Evolutionary conservation across 2,329 filamentous ascomycete genomes (phyloP).

Genomic region (Cladorrhinum sp.): DNA sequence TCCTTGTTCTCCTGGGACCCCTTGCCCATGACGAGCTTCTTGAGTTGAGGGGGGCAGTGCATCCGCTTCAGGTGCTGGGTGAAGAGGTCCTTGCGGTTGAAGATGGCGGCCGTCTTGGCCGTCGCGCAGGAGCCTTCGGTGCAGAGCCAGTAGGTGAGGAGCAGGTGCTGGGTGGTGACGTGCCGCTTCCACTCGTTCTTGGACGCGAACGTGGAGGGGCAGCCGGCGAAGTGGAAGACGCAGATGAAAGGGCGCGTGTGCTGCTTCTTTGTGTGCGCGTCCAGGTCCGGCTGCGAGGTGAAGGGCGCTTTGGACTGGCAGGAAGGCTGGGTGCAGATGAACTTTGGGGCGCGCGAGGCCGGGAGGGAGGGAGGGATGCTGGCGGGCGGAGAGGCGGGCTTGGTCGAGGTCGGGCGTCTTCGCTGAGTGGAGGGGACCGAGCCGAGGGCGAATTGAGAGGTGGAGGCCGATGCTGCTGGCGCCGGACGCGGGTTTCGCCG

Average conservation of each 20-base stretch:
- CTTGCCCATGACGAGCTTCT: slow-evolving; percentile 29
- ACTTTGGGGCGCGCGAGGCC: no score
- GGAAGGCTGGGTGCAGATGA: slow-evolving; percentile 35
- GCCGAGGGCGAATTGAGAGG: not conserved
- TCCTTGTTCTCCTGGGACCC: not conserved
- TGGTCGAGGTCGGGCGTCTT: not conserved
- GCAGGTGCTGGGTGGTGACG: slow-evolving; percentile 74
- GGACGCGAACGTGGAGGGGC: slow-evolving; percentile 65
- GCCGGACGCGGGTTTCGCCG: not conserved
- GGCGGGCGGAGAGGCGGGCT: not conserved
- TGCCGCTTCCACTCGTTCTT: slow-evolving; percentile 98
- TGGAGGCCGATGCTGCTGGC: not conserved
- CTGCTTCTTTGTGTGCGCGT: slow-evolving; percentile 49
- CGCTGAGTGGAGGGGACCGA: not conserved
- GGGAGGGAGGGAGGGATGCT: not conserved
- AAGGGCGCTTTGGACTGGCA: slow-evolving; percentile 37
- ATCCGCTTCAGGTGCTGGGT: slow-evolving; percentile 84
- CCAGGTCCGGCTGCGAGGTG: slow-evolving; percentile 43
- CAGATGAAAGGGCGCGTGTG: slow-evolving; percentile 68
- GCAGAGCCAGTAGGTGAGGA: slow-evolving; percentile 73
- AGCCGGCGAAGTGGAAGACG: slow-evolving; percentile 75
- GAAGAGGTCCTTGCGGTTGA: slow-evolving; percentile 91
- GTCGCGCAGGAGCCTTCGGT: slow-evolving; percentile 55
- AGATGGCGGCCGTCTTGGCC: slow-evolving; percentile 57
- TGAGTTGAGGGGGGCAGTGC: slow-evolving; percentile 58